phyloP scores from a whole-genome alignment of 2,329 filamentous ascomycete genomes.

The Trichophyton mentagrophytes region DNA sequence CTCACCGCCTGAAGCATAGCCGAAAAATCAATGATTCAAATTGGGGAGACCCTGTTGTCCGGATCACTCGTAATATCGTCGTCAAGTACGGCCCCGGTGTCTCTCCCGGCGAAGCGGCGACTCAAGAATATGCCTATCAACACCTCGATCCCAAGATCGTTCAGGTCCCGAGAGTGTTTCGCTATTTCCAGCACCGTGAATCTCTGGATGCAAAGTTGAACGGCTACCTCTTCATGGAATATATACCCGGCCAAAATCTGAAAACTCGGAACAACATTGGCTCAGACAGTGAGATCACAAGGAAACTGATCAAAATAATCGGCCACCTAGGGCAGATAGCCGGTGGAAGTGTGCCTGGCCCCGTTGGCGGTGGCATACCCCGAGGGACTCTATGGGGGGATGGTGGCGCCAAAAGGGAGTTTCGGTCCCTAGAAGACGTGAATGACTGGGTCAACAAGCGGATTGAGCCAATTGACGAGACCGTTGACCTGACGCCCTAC shows the following conservation, averaged over 20 bases:
- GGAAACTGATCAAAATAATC: slow-evolving; percentile 13
- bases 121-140: slow-evolving; percentile 15
- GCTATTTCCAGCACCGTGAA: slow-evolving; percentile 13
- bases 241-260: slow-evolving; percentile 14
- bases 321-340: slow-evolving; percentile 11
- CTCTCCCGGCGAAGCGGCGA: slow-evolving; percentile 10
- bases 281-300: slow-evolving; percentile 8
- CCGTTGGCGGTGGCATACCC: slow-evolving; percentile 12
- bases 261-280: slow-evolving; percentile 10
- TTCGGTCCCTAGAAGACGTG: slow-evolving; percentile 9
- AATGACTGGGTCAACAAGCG: slow-evolving; percentile 12
- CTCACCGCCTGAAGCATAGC: neutral
- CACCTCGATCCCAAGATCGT: slow-evolving; percentile 14
- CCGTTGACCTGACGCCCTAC: slow-evolving; percentile 15
- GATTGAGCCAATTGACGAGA: slow-evolving; percentile 12
- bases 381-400: slow-evolving; percentile 17
- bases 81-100: slow-evolving; percentile 15
- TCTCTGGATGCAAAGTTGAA: slow-evolving; percentile 1
- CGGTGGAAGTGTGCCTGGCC: slow-evolving; percentile 12
- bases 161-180: slow-evolving; percentile 15
- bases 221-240: slow-evolving; percentile 20
- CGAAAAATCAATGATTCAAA: neutral
- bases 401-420: slow-evolving; percentile 10
- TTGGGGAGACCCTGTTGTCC: slow-evolving; percentile 9
- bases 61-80: slow-evolving; percentile 11